Base-by-base conservation (phyloP, 169 alveolate species). In the Plasmodium inui region DNA sequence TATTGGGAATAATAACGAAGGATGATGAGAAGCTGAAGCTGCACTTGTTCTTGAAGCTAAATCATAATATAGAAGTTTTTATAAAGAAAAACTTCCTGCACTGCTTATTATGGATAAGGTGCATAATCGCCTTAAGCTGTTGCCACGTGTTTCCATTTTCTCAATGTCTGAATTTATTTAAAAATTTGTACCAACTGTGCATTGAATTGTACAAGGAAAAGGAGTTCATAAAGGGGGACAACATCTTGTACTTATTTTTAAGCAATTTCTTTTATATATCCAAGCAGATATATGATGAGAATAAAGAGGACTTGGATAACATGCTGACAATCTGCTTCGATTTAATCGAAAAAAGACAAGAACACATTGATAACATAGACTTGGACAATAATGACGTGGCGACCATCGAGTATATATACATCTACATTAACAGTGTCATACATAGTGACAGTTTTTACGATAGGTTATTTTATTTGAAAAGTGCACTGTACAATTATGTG, bases 391-490 rank as follows among this genome's bases (percentile, higher is more conserved):
- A 89, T 79, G 94, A 89, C 50, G 30, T 79, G 71, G 12, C 83
- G 19, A 89, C 89, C 28, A 61, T 89, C 32, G 94, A 89, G 71
- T 89, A 89, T 67, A 89, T 89, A 17, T 89, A 89, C 72, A 61
- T 89, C 44, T 89, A 89, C 41, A 89, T 79, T 79, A 79, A 89
- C 73, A 79, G 94, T 89, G 55, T 78, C 61, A 89, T 79, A 17
- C 94, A 89, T 89, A 89, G 94, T 89, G 83, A 89, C n/a, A 89
- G 79, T 79, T 89, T 79, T 89, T 37, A 89, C 67, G 94, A 89
- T 89, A 78, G 94, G 32, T 89, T 89, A 67, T 89, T 57, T 89
- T 79, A 89, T 80, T 79, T 89, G 72, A 89, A 89, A 61, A 67
- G 34, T 79, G 94, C 94, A 0, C 57, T 89, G 41, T 32, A 89